These are phyloP conservation scores for Gynostemma pentaphyllum DNA, from an alignment of 306 rosid genomes.

Conservation along the genomic window DNA sequence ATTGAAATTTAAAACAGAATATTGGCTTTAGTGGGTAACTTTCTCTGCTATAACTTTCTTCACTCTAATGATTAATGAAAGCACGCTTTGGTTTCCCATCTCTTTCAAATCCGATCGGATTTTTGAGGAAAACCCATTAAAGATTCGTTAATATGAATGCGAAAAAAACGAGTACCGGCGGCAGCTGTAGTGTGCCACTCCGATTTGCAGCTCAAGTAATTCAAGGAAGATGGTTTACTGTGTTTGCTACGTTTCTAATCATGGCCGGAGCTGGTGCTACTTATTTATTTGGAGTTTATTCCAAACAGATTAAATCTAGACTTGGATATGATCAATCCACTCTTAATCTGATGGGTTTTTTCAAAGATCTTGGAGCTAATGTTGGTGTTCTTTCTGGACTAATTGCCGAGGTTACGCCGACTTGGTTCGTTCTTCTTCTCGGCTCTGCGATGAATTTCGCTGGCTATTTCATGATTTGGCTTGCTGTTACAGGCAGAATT, in stretches of 20 bases:
- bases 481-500: slow-evolving; percentile 27
- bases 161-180: not conserved
- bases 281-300: slow-evolving; percentile 34
- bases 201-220: slow-evolving; percentile 8
- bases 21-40: too few species aligned
- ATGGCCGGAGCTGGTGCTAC: slow-evolving; percentile 47
- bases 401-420: slow-evolving; percentile 34
- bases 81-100: too few species aligned
- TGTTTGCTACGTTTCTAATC: slow-evolving; percentile 37
- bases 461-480: slow-evolving; percentile 44
- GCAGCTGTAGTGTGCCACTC: not conserved
- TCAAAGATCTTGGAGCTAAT: slow-evolving; percentile 41
- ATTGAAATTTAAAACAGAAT: too few species aligned
- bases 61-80: too few species aligned
- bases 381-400: slow-evolving; percentile 35
- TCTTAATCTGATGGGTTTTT: slow-evolving; percentile 29
- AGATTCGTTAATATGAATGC: not conserved
- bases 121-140: too few species aligned
- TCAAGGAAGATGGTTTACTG: slow-evolving; percentile 35
- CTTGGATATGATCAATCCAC: slow-evolving; percentile 40
- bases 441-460: slow-evolving; percentile 37
- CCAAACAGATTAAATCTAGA: slow-evolving; percentile 27
- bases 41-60: too few species aligned
- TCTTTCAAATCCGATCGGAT: too few species aligned
- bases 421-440: slow-evolving; percentile 37